Evolutionary conservation across 306 rosid species (phyloP).

Genomic region (Prunus persica): Prunus_persica_NCBIv2 NC_034009.1:45965001-45965500

Average conservation of each 20-base stretch:
- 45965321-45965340: not conserved
- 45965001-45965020: not conserved
- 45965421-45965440: not conserved
- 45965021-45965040: not conserved
- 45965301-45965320: not conserved
- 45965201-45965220: too few species aligned
- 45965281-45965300: not conserved
- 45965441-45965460: not conserved
- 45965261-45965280: not conserved
- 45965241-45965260: not conserved
- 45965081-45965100: not conserved
- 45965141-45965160: not conserved
- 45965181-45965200: not conserved
- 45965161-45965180: not conserved
- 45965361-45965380: not conserved
- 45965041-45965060: not conserved
- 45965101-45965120: not conserved
- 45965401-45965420: not conserved
- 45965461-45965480: not conserved
- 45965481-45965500: not conserved
- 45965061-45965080: not conserved
- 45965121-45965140: not conserved
- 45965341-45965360: not conserved
- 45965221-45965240: not conserved
- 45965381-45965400: not conserved